Conservation (phyloP, 108 stramenopile species). For the Pseudonitzschia multistriata region DNA sequence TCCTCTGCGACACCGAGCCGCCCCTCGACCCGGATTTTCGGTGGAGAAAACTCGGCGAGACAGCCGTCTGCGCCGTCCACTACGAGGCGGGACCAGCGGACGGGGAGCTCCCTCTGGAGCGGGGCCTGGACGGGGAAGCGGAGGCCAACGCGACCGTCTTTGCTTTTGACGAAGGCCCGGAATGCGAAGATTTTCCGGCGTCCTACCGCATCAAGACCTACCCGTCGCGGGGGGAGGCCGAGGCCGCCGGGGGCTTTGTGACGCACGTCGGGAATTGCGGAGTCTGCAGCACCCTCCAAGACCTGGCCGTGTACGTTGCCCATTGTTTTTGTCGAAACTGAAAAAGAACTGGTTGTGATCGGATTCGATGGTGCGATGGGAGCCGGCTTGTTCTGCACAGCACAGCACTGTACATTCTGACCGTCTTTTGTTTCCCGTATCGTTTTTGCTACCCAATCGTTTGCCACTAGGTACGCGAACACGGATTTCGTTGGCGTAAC, state of each 20-base stretch:
- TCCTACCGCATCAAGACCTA: slow-evolving; percentile 22
- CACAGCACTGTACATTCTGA: background rate
- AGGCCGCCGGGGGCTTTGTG: slow-evolving; percentile 28
- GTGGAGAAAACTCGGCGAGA: slow-evolving; percentile 13
- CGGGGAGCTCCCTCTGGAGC: background rate
- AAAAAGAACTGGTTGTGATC: no score
- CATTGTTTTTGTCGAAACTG: no score
- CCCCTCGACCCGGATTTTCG: slow-evolving; percentile 1
- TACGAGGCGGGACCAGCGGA: background rate
- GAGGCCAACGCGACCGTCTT: background rate
- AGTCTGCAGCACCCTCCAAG: slow-evolving; percentile 37
- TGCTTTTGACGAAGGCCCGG: background rate
- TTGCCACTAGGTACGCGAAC: slow-evolving; percentile 2
- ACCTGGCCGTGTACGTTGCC: slow-evolving; percentile 36
- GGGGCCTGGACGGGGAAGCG: no score
- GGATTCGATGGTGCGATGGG: no score
- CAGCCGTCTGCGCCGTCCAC: slow-evolving; percentile 35
- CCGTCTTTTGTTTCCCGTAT: background rate
- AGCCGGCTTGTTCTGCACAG: background rate
- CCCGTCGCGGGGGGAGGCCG: slow-evolving; percentile 17
- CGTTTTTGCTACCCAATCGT: background rate
- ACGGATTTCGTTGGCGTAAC: slow-evolving; percentile 10
- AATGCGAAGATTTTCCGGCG: background rate
- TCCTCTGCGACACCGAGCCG: slow-evolving; percentile 21
- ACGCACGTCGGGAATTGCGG: slow-evolving; percentile 40